Evolutionary conservation across 2,329 filamentous ascomycete species (phyloP).

Genomic region (Penicillium rolfsii): DNA sequence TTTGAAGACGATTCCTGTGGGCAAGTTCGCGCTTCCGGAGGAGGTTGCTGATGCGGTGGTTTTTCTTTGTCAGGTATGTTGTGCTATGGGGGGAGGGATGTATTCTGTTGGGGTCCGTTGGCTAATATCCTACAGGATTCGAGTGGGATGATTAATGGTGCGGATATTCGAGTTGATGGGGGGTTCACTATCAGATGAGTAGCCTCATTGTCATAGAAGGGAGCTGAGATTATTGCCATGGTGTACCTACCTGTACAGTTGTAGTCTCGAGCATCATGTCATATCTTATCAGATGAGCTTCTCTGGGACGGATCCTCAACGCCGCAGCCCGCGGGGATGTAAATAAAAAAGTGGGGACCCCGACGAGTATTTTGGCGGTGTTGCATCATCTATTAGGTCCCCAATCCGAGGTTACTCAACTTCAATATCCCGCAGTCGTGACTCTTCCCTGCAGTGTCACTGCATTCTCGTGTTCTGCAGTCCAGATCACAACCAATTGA

Average conservation of each 20-base stretch:
- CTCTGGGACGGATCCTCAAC: background rate
- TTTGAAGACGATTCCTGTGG: slow-evolving; percentile 44
- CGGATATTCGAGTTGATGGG: slow-evolving; percentile 46
- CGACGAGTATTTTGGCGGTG: background rate
- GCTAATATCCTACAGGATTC: slow-evolving; percentile 34
- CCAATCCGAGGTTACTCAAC: background rate
- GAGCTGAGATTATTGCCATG: background rate
- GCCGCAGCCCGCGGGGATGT: background rate
- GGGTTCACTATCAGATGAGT: slow-evolving; percentile 43
- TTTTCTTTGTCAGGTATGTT: slow-evolving; percentile 44
- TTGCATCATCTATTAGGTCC: background rate
- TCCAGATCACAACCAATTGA: background rate
- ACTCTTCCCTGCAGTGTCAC: background rate
- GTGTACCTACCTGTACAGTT: background rate
- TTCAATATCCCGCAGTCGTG: background rate
- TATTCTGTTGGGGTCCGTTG: background rate
- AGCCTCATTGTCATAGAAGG: background rate
- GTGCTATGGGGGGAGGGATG: background rate
- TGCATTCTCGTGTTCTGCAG: background rate
- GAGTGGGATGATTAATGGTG: slow-evolving; percentile 48
- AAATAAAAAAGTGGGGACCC: background rate
- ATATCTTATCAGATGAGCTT: background rate
- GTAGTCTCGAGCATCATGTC: no score
- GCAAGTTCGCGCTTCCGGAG: slow-evolving; percentile 44
- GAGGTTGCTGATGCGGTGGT: slow-evolving; percentile 46